A percentile compares a stretch with the other conserved stretches of the same genome.
Evolutionary conservation across 441 rosid genomes (phyloP).

Genomic region (Arabidopsis hybrid): DNA sequence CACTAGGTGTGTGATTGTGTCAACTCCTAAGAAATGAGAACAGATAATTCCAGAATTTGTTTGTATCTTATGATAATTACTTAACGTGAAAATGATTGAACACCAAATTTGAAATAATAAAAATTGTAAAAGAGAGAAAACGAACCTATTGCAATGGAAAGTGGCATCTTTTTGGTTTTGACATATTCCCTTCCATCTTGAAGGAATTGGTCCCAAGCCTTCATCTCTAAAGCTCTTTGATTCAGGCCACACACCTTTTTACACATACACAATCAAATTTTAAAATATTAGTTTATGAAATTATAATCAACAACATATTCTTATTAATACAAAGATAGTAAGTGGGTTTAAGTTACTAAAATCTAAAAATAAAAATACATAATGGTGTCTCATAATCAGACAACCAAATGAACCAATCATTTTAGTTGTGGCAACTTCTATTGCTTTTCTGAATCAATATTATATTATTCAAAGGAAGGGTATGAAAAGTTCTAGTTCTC

Average conservation of each 20-base stretch:
- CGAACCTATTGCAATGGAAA: conserved; percentile 69
- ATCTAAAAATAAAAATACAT: neutral
- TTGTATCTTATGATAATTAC: conserved; percentile 31
- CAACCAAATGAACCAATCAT: neutral
- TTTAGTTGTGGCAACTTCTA: conserved; percentile 4
- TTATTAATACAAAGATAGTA: neutral
- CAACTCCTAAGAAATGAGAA: neutral
- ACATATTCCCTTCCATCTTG: conserved; percentile 76
- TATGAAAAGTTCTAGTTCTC: conserved; percentile 6
- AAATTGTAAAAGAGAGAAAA: conserved; percentile 15
- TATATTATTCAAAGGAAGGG: conserved; percentile 7
- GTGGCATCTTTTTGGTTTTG: conserved; percentile 57
- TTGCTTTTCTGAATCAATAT: conserved; percentile 5
- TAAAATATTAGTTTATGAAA: conserved; percentile 1
- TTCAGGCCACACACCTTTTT: conserved; percentile 76
- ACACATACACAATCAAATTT: neutral
- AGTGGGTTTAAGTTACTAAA: neutral
- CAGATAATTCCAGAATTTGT: neutral
- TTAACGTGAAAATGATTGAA: conserved; percentile 24
- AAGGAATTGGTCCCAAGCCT: conserved; percentile 73
- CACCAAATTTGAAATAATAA: neutral
- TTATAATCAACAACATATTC: neutral
- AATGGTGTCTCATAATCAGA: conserved; percentile 18
- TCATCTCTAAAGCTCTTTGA: conserved; percentile 72
- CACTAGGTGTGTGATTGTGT: neutral